These are phyloP conservation scores for Coccomyxa sp. DNA, from an alignment of 139 green algal species.

Conservation along the genomic window DNA sequence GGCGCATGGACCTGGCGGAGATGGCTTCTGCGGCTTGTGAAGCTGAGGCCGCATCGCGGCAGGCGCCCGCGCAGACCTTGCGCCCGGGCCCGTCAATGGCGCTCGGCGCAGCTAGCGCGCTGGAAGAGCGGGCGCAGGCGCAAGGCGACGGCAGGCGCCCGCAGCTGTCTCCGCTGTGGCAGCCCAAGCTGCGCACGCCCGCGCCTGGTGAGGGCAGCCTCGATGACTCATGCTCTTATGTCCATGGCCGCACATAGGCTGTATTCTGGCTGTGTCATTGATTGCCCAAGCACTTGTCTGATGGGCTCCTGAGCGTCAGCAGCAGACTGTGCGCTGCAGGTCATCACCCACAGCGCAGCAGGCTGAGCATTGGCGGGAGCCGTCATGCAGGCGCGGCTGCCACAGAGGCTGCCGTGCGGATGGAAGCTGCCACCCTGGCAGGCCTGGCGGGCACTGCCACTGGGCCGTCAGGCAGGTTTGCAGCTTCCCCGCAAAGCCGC, in stretches of 20 bases:
- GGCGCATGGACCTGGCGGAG: conserved; percentile 79
- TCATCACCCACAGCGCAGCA: neutral
- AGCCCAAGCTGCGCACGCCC: conserved; percentile 10
- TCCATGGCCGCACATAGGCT: neutral
- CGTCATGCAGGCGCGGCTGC: neutral
- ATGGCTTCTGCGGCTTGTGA: conserved; percentile 32
- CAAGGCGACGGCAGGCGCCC: neutral
- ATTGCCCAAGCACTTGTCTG: no score
- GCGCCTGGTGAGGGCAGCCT: neutral
- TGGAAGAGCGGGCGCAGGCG: neutral
- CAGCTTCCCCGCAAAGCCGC: no score
- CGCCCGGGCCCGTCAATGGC: neutral
- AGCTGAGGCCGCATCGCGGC: neutral
- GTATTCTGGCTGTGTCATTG: no score
- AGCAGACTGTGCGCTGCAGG: neutral
- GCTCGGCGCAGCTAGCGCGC: neutral
- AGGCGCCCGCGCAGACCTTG: neutral
- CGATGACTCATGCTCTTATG: neutral
- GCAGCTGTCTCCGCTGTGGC: conserved; percentile 8
- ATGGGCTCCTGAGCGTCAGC: neutral
- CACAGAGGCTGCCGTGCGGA: neutral
- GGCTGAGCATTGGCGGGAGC: conserved; percentile 7
- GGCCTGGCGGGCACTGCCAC: neutral
- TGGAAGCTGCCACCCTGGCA: neutral
- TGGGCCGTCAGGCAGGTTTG: neutral